Conservation (phyloP, 208 protist species). For the Crithidia bombi region DNA sequence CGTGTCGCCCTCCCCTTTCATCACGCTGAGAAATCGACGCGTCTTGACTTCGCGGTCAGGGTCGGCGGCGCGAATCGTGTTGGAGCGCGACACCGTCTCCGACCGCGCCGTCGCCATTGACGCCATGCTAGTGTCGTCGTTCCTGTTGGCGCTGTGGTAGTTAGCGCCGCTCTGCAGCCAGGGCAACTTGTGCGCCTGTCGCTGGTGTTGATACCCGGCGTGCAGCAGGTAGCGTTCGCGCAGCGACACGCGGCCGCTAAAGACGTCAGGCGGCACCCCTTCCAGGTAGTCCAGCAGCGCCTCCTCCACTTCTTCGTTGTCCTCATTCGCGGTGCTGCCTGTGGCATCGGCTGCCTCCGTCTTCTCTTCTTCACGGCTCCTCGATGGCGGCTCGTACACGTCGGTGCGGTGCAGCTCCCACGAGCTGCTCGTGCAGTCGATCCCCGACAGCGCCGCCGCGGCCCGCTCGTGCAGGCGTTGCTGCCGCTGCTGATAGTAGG, state of each 20-base stretch:
- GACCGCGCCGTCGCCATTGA: background rate
- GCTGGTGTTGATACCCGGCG: slow-evolving; percentile 35
- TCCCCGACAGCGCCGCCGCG: slow-evolving; percentile 39
- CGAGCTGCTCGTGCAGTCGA: slow-evolving; percentile 49
- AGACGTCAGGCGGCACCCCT: slow-evolving; percentile 66
- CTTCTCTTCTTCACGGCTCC: background rate
- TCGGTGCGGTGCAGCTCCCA: slow-evolving; percentile 69
- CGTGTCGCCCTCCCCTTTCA: slow-evolving; percentile 11
- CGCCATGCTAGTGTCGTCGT: background rate
- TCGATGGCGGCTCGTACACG: slow-evolving; percentile 32
- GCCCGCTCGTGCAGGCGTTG: slow-evolving; percentile 35
- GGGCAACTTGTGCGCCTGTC: slow-evolving; percentile 13
- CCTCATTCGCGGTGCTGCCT: slow-evolving; percentile 5
- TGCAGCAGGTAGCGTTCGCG: slow-evolving; percentile 69
- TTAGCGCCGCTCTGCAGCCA: background rate
- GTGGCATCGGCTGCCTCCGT: slow-evolving; percentile 1
- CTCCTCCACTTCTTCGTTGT: slow-evolving; percentile 50
- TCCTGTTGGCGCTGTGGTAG: background rate
- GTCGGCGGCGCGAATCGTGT: background rate
- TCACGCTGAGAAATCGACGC: slow-evolving; percentile 14
- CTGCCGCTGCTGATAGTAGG: slow-evolving; percentile 49
- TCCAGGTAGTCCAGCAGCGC: slow-evolving; percentile 63
- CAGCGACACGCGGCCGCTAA: slow-evolving; percentile 54
- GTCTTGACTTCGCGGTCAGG: background rate
- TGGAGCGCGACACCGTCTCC: background rate